Evolutionary conservation across 257 asterid genomes (phyloP).

Genomic region (Solanum virginianum): DNA sequence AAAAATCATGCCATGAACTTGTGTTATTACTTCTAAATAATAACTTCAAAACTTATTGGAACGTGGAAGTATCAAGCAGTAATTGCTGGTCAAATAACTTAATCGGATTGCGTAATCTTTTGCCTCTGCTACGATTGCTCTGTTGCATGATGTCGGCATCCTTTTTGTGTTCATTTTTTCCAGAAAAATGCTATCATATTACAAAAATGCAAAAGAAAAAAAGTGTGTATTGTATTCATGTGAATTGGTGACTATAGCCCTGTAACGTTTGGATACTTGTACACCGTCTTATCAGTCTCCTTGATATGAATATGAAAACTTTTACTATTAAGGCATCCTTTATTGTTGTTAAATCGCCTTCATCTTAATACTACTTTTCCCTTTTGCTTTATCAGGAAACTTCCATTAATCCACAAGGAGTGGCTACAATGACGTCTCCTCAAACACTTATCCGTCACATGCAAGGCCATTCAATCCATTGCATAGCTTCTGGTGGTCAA

Average conservation of each 20-base stretch:
- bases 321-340: neutral
- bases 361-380: neutral
- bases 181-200: neutral
- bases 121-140: neutral
- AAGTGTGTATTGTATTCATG: neutral
- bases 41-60: neutral
- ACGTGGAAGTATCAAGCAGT: neutral
- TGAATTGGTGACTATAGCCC: neutral
- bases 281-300: neutral
- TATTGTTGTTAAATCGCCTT: neutral
- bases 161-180: neutral
- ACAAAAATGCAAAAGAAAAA: neutral
- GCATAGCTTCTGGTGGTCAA: slow-evolving; percentile 98
- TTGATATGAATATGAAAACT: neutral
- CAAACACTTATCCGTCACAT: slow-evolving; percentile 73
- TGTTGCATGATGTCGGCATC: neutral
- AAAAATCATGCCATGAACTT: neutral
- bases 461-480: slow-evolving; percentile 68
- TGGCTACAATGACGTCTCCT: slow-evolving; percentile 61
- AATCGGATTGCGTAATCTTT: neutral
- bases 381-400: slow-evolving; percentile 44
- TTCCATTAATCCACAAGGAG: slow-evolving; percentile 64
- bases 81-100: neutral
- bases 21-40: neutral
- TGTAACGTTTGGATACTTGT: neutral